Base-by-base conservation (phyloP, 345 rosid genomes). In the Salix exigua region DNA sequence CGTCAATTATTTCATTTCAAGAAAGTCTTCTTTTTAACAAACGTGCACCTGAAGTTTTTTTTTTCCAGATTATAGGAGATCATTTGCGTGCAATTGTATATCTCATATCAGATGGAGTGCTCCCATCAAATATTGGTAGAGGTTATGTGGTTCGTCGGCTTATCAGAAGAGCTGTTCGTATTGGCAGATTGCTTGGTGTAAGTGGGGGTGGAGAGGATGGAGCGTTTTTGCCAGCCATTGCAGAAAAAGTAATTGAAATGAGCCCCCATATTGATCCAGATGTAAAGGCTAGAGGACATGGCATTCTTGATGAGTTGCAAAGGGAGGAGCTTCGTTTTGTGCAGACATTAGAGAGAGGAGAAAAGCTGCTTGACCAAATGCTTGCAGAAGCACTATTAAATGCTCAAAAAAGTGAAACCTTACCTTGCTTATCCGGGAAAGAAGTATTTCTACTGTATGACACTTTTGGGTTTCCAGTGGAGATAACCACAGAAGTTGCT, bases 61-160 rank as follows among this genome's bases (percentile, higher is more conserved):
- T 30, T 66, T 79, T 66, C 42, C 85, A 91, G 96, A 87, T 91
- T 75, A 85, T 91, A 73, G 99, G 96, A 82, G 99, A 95, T 84
- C 98, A 95, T 86, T 74, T 90, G 84, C 90, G 97, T 53, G 98
- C 99, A 73, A 73, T 90, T 79, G 98, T 91, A 11, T 93, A 86
- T 87, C 97, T 95, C 72, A 82, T 95, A 84, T 91, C 97, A 21
- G 99, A 95, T 85, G 97, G 97, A 81, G 96, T 95, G 38, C 75
- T 83, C 78, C 97, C 99, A 53, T 95, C 99, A 26, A 95, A 95
- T 83, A 88, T 95, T 75, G 96, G 99, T 71, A 84, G 99, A 88
- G 99, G 99, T 75, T 95, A 95, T 73, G 91, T 93, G 33, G 97
- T 93, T 67, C 89, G 97, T 76, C 90, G 97, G 78, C 92, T 93